Evolutionary conservation across 768 basidiomycete genomes (phyloP).

Genomic region (Pisolithus microcarpus): DNA sequence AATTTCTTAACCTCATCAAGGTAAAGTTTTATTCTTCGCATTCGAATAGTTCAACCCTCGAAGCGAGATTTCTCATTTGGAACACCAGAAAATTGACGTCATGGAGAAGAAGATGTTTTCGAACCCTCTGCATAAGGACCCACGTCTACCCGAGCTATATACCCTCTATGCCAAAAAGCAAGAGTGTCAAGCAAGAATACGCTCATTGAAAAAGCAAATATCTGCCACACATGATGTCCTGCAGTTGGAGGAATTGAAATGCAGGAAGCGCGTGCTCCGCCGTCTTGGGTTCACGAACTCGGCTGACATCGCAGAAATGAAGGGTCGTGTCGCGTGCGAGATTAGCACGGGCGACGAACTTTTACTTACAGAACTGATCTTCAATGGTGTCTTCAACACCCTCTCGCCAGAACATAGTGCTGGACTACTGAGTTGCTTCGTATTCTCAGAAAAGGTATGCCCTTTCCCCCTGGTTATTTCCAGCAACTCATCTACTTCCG

Average conservation of each 20-base stretch:
- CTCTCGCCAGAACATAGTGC: conserved; percentile 89
- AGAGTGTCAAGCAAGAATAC: conserved; percentile 58
- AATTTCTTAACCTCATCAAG: conserved; percentile 80
- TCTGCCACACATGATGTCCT: conserved; percentile 86
- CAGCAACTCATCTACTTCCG: background rate
- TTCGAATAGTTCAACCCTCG: too few species aligned
- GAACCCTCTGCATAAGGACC: conserved; percentile 72
- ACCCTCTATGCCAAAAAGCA: conserved; percentile 74
- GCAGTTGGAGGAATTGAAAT: conserved; percentile 94
- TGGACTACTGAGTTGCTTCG: conserved; percentile 92
- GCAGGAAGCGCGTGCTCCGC: conserved; percentile 87
- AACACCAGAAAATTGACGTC: conserved; percentile 74
- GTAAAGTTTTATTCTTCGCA: conserved; percentile 33
- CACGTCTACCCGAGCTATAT: conserved; percentile 74
- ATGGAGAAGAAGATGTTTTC: conserved; percentile 83
- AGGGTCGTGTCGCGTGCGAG: conserved; percentile 97
- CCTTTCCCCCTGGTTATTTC: background rate
- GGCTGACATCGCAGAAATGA: conserved; percentile 94
- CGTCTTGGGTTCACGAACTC: conserved; percentile 84
- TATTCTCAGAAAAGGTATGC: conserved; percentile 90
- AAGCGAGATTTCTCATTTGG: background rate
- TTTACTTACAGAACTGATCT: conserved; percentile 91
- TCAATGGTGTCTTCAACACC: conserved; percentile 93
- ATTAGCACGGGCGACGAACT: conserved; percentile 97
- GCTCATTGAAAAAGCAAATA: conserved; percentile 77